phyloP scores from a whole-genome alignment of 2,329 filamentous ascomycete genomes.

The Fusarium paranaense region DNA sequence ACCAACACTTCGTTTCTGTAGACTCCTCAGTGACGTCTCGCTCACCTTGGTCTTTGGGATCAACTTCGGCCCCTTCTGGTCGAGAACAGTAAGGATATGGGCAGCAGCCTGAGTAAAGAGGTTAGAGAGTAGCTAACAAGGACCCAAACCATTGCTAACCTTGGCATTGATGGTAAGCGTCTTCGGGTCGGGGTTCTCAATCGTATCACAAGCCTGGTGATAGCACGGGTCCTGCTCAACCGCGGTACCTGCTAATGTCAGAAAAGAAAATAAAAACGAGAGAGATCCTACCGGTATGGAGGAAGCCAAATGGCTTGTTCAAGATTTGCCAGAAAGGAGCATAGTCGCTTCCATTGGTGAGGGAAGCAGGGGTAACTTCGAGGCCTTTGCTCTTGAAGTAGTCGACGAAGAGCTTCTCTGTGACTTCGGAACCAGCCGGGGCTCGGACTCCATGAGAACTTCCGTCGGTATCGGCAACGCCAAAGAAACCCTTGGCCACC shows the following conservation, averaged over 20 bases:
- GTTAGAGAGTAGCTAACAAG: background rate
- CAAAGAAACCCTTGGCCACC: constrained; percentile 39
- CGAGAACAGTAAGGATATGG: constrained; percentile 50
- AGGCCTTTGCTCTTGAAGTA: constrained; percentile 45
- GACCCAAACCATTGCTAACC: constrained; percentile 4
- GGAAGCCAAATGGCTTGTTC: constrained; percentile 38
- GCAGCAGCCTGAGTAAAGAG: constrained; percentile 55
- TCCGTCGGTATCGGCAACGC: constrained; percentile 41
- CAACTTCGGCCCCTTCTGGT: constrained; percentile 37
- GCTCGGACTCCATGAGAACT: constrained; percentile 41
- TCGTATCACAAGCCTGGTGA: constrained; percentile 52
- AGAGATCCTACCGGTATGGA: constrained; percentile 31
- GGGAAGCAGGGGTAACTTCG: constrained; percentile 32
- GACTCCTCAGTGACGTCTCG: constrained; percentile 16
- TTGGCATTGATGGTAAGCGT: constrained; percentile 39
- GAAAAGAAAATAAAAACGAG: background rate
- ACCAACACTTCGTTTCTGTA: constrained; percentile 21
- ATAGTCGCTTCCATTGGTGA: constrained; percentile 52
- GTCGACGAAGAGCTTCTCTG: constrained; percentile 39
- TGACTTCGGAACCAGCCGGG: constrained; percentile 43
- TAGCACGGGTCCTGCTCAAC: constrained; percentile 43
- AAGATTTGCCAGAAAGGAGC: constrained; percentile 45
- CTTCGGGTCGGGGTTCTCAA: constrained; percentile 50
- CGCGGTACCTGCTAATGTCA: background rate
- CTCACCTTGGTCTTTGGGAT: constrained; percentile 42